A percentile compares a stretch with the other conserved stretches of the same genome.
phyloP scores from a whole-genome alignment of 2,329 filamentous ascomycete genomes.

The Aotearoamyces nothofagi region DNA sequence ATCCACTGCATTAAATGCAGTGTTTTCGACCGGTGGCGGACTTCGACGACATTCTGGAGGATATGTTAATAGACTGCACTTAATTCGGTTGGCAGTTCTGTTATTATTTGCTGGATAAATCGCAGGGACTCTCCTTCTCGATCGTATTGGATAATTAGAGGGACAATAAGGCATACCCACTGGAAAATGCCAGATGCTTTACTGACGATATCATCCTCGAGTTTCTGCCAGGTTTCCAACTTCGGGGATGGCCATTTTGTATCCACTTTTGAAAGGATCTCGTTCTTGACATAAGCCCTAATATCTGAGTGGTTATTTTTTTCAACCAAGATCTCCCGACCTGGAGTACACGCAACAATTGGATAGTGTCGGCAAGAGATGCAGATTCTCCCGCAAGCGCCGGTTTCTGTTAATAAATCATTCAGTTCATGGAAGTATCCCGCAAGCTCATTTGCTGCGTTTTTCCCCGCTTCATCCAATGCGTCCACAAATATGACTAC shows the following conservation, averaged over 20 bases:
- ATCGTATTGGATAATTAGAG: no score
- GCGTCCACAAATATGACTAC: slow-evolving; percentile 11
- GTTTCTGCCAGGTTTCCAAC: slow-evolving; percentile 17
- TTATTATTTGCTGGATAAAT: no score
- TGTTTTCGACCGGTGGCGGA: no score
- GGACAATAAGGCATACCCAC: slow-evolving; percentile 14
- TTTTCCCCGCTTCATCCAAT: slow-evolving; percentile 12
- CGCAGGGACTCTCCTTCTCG: no score
- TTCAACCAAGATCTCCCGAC: slow-evolving; percentile 12
- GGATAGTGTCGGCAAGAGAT: slow-evolving; percentile 18
- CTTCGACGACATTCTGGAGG: no score
- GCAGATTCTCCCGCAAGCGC: slow-evolving; percentile 10
- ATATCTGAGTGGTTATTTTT: slow-evolving; percentile 17
- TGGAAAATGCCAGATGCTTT: slow-evolving; percentile 12
- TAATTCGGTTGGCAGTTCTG: slow-evolving; percentile 26
- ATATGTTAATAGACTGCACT: no score
- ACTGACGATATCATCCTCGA: slow-evolving; percentile 5
- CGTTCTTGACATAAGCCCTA: slow-evolving; percentile 11
- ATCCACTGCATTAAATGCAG: slow-evolving; percentile 43
- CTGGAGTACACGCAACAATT: slow-evolving; percentile 11
- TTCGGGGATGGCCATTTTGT: slow-evolving; percentile 11
- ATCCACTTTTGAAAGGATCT: slow-evolving; percentile 9
- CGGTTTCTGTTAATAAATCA: slow-evolving; percentile 4
- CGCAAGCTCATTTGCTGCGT: slow-evolving; percentile 7
- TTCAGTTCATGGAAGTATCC: slow-evolving; percentile 10